Evolutionary conservation across 805 yeast species (phyloP), one percentile per base, ranked within the genome.

Genomic region (Tetrapisispora namnaoensis): DNA sequence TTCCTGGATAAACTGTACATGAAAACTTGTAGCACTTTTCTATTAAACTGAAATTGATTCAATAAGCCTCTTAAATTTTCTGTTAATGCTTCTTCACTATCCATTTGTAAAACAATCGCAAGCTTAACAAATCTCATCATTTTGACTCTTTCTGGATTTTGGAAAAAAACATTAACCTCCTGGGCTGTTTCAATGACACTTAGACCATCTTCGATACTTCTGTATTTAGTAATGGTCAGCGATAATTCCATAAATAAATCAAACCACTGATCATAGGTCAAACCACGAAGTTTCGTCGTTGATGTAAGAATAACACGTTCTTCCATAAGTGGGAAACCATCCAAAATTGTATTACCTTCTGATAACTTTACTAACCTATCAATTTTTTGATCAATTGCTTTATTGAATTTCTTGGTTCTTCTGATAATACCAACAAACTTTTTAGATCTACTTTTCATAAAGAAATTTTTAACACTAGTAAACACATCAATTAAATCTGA

Each of bases 401-500:
- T 73, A 46, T 77, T 75, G 28, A 77, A 73, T 34, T 79, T 78
- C 48, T 84, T 72, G 22, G 83, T 76, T 56, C 83, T 77, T 40
- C 77, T 70, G 13, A 83, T 73, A 27, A 80, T 79, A 17, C 90
- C 89, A 43, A 78, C 79, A 61, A 86, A 86, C 20, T 75, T 73
- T 45, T 82, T 79, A 13, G 82, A 82, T 49, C 83, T 76, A 57
- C 87, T 95, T 44, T 80, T 75, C 1, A 90, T 85, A 59, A 86
- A 90, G 54, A 93, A 86, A 56, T 80, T 80, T 52, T 82, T 75
- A 13, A 86, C 88, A 48, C 82, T 77, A 24, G 85, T 79, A 61
- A 93, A 90, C 51, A 86, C 79, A 59, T 89, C 95, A 39, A 91
- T 79, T 45, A 93, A 72, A 55, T 85, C 95, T 2, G 86, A 77